Evolutionary conservation across 2,329 filamentous ascomycete species (phyloP).

Genomic region (Emericellopsis atlantica): DNA sequence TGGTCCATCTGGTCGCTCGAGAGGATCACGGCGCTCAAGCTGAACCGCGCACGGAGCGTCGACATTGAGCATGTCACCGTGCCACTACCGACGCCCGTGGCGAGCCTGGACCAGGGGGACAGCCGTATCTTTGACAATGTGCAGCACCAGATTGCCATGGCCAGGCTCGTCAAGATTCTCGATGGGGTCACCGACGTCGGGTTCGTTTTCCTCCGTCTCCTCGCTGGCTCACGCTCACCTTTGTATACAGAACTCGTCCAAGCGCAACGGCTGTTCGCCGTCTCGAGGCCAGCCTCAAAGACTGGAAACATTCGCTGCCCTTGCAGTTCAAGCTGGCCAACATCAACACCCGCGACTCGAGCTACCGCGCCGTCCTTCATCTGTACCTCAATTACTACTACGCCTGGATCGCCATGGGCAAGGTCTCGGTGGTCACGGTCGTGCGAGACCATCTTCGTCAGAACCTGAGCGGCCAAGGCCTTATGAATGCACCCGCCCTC

Average conservation of each 20-base stretch:
- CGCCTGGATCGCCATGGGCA: conserved; percentile 21
- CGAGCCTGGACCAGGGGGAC: conserved; percentile 6
- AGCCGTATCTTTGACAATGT: conserved; percentile 17
- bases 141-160: conserved; percentile 16
- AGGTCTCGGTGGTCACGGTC: conserved; percentile 18
- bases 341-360: conserved; percentile 12
- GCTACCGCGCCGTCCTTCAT: conserved; percentile 19
- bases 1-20: conserved; percentile 17
- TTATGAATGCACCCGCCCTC: conserved; percentile 1
- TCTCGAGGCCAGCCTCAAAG: conserved; percentile 12
- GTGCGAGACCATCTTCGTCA: conserved; percentile 11
- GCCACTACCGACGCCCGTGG: conserved; percentile 6
- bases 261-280: background rate
- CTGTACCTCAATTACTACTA: conserved; percentile 23
- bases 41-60: conserved; percentile 11
- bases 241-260: background rate
- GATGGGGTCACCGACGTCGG: conserved; percentile 14
- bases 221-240: background rate
- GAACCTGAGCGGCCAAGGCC: conserved; percentile 3
- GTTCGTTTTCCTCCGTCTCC: conserved; percentile 4
- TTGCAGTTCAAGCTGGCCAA: conserved; percentile 11
- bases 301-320: conserved; percentile 17
- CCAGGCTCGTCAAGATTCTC: conserved; percentile 13
- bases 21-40: conserved; percentile 10
- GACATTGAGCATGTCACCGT: conserved; percentile 9